phyloP scores from a whole-genome alignment of 2,329 filamentous ascomycete species.

The Penicillium sp. region DNA sequence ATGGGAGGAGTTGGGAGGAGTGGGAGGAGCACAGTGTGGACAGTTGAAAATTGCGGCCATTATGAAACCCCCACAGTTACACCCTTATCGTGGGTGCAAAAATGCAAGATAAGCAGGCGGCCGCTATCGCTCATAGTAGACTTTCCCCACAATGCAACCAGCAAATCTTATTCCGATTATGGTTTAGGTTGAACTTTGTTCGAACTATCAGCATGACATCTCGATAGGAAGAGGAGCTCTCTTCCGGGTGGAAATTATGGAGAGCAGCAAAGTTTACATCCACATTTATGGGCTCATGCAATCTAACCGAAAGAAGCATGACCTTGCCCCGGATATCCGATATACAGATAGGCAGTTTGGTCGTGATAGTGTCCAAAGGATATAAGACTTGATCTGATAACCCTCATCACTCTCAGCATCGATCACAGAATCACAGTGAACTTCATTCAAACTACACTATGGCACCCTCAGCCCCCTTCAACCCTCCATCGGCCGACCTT shows the following conservation, averaged over 20 bases:
- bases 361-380: neutral
- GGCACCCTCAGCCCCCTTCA: slow-evolving; percentile 41
- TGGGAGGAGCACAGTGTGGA: neutral
- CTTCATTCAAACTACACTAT: slow-evolving; percentile 15
- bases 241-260: neutral
- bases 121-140: neutral
- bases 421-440: neutral
- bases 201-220: neutral
- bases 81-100: too few species aligned
- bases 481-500: slow-evolving; percentile 40
- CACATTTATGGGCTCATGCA: neutral
- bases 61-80: neutral
- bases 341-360: neutral
- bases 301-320: neutral
- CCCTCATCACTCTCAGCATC: neutral
- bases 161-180: neutral
- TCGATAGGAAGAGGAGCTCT: neutral
- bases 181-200: neutral
- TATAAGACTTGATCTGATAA: slow-evolving; percentile 2
- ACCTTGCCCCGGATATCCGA: neutral
- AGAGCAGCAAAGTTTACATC: neutral
- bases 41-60: neutral
- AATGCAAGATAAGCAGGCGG: neutral
- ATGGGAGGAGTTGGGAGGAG: slow-evolving; percentile 20
- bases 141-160: neutral